Evolutionary conservation across 2,329 filamentous ascomycete species (phyloP), one percentile per base, ranked within the genome.

Genomic region (Colletotrichum theobromicola): DNA sequence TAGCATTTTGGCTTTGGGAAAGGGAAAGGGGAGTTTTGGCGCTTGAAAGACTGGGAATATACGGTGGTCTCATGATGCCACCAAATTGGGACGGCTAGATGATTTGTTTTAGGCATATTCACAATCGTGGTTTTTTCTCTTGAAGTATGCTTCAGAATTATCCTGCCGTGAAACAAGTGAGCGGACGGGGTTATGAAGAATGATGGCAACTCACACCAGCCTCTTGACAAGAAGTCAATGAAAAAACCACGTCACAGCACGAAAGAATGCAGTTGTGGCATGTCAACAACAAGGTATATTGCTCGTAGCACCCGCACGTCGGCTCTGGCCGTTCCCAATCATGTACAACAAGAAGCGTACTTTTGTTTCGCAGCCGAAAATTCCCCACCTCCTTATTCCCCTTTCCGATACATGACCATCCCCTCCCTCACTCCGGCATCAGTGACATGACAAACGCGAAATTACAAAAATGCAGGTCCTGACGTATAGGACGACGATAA

Each of bases 371-470:
- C 55, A 46, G 32, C 68, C 67, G 34, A 30, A 26, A 24, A 18
- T n/a, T 24, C 32, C 55, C 37, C 26, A 6, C 26, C 21, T 18
- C n/a, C 50, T 42, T 12, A 18, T 15, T 21, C 26, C 66, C 70
- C 55, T 34, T 60, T 69, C 64, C 50, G 50, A n/a, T 65, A 50
- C 50, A 72, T 71, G 58, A 53, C 68, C 70, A 46, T 53, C 62
- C 62, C 50, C n/a, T 64, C 62, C 69, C 46, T 32, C 58, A 62
- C 64, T 69, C 64, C 70, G 70, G 62, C 64, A 69, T 75, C 70
- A 61, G 26, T 70, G 69, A 64, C 70, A 75, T 72, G 70, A 53
- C 67, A 69, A 53, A 60, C 61, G 35, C 65, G 26, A 73, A 75
- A 68, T 65, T 76, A 70, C 53, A 65, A 32, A 67, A 67, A 53